These are phyloP conservation scores for Collybia sp. DNA, from an alignment of 768 basidiomycete species.

Conservation along the genomic window DNA sequence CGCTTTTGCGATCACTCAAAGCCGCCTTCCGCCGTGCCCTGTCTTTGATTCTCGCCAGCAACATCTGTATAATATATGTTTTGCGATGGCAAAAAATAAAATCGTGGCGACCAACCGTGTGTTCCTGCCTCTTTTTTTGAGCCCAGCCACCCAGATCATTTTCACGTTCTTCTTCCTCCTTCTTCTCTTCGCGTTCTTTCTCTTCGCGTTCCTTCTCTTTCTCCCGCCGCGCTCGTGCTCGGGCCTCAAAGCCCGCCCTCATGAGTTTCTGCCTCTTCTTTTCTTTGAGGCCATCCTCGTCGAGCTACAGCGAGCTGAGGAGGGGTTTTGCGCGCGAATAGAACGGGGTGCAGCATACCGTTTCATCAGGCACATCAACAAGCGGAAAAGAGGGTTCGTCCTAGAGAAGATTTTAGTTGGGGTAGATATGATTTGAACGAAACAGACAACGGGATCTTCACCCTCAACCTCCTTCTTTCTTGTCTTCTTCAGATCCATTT, in stretches of 20 bases:
- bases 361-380: conserved; percentile 86
- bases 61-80: conserved; percentile 35
- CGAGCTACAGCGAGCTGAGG: conserved; percentile 42
- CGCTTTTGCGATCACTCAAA: conserved; percentile 86
- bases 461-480: conserved; percentile 80
- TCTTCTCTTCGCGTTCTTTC: conserved; percentile 62
- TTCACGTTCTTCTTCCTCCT: conserved; percentile 74
- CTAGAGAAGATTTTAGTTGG: conserved; percentile 19
- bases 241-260: conserved; percentile 92
- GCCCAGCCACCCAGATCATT: conserved; percentile 74
- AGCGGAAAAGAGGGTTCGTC: conserved; percentile 89
- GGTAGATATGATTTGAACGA: not conserved
- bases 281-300: conserved; percentile 90
- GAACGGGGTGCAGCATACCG: conserved; percentile 43
- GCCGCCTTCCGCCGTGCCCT: conserved; percentile 76
- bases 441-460: conserved; percentile 52
- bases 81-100: not conserved
- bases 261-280: conserved; percentile 90
- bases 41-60: conserved; percentile 85
- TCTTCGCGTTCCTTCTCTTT: conserved; percentile 84
- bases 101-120: conserved; percentile 51
- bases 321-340: not conserved
- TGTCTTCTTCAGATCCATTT: conserved; percentile 68
- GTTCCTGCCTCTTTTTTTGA: conserved; percentile 64
- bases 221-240: conserved; percentile 77